Conservation (phyloP, 2,329 filamentous ascomycete genomes). For the Penicillium sp. region DNA sequence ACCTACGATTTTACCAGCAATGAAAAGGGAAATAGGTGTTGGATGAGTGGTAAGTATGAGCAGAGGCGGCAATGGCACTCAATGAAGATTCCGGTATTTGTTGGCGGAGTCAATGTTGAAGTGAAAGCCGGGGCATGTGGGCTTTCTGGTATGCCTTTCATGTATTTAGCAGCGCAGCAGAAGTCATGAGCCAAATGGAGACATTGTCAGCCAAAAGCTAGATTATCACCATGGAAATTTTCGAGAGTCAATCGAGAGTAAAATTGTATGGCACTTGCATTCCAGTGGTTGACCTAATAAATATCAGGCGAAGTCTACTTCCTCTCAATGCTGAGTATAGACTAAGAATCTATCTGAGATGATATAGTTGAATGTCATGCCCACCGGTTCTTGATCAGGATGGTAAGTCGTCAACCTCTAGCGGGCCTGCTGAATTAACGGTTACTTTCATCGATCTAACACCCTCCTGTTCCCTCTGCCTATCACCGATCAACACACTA, state of each 20-base stretch:
- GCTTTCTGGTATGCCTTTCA: slow-evolving; percentile 4
- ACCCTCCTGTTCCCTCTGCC: not conserved
- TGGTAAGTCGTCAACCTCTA: not conserved
- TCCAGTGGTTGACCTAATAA: not conserved
- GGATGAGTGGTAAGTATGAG: slow-evolving; percentile 2
- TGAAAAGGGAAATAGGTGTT: slow-evolving; percentile 13
- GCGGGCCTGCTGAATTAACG: not conserved
- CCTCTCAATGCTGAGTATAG: not conserved
- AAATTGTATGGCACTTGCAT: not conserved
- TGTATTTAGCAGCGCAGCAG: slow-evolving; percentile 12
- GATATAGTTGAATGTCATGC: not conserved
- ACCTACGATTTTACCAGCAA: slow-evolving; percentile 12
- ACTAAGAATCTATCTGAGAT: not conserved
- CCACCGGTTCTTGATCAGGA: not conserved
- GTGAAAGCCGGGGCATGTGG: not conserved
- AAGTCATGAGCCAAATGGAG: slow-evolving; percentile 11
- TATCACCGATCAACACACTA: not conserved
- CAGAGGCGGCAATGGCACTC: slow-evolving; percentile 5
- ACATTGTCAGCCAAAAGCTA: slow-evolving; percentile 6
- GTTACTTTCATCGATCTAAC: not conserved
- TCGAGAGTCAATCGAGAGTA: not conserved
- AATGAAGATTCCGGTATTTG: slow-evolving; percentile 8
- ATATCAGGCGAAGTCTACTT: not conserved
- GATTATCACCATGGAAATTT: not conserved
- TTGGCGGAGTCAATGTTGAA: slow-evolving; percentile 2